Base-by-base conservation (phyloP, 805 yeast genomes). In the Torulaspora microellipsoides region DNA sequence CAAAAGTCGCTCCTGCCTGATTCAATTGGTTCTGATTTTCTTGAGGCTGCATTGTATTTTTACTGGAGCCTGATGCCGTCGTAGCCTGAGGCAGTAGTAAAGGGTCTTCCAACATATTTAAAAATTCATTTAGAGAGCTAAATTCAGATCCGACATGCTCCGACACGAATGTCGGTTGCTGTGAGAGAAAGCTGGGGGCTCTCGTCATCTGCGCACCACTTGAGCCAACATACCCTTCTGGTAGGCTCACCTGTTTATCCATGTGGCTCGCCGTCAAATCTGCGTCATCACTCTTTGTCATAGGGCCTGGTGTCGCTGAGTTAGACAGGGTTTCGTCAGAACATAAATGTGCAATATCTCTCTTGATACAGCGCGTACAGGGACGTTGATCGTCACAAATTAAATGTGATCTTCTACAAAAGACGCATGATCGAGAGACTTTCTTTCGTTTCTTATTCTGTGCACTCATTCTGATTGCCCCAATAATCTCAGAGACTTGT, bases 91-190 rank as follows among this genome's bases (percentile, higher is more conserved):
- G 38, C 35, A 36, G 28, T 65, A 42, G 71, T 72, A 53, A 71
- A 0, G 90, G 85, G 58, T 89, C 96, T 55, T 90, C 96, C 36
- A 90, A 77, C 86, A 90, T 86, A 1, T 90, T 81, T 40, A 90
- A 68, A 56, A 90, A 90, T 59, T 90, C 96, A 46, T 88, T 88
- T 52, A 90, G 70, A 0, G 96, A 88, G 49, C 88, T 81, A 59
- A 90, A 89, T 65, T 90, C 97, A 15, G 93, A 82, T 2, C 95
- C 95, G 0, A 93, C 95, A 60, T 89, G 95, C 56, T 89, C 96
- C 0, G 95, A 85, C 50, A 80, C 83, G 67, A 89, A 89, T 45
- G 84, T 78, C 0, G 95, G 93, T 49, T 81, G 85, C 46, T 81
- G 86, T 59, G 61, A 49, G 10, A 59, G 30, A n/a, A 56, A 43